Evolutionary conservation across 176 grass and related monocot genomes (phyloP), one percentile per base, ranked within the genome.

Genomic region (Oryza nivara): DNA sequence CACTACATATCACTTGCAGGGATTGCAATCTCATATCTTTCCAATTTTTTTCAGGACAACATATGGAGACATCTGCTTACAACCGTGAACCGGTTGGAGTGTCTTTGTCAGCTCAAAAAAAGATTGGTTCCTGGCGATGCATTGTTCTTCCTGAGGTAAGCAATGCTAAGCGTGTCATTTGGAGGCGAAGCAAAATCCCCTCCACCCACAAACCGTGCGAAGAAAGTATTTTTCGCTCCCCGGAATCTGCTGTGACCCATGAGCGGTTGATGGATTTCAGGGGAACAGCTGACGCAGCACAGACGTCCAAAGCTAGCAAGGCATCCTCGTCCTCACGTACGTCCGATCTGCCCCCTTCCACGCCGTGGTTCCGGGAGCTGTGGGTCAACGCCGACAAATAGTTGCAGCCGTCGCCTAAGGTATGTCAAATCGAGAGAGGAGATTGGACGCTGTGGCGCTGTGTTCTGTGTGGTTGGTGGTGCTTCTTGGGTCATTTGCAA

Each of bases 91-190:
- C 20, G 91, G 96, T 47, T 98, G 96, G 96, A 98, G 93, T 84
- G 81, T 95, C 32, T 98, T 98, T 90, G 93, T 98, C 47, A 94
- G 93, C 80, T 92, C 93, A 54, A 98, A 98, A 98, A 98, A 82
- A 88, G 88, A 94, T 90, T 95, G 70, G 89, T 78, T 75, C 89
- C 96, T 60, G 89, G 91, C 43, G 93, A 98, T 86, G 96, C 96
- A 86, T 98, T 95, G 80, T 94, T 98, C 44, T 95, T 98, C 67
- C 73, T 95, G 83, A 98, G 93, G 96, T 98, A 67, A 58, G 76
- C 28, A 72, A 48, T 60, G 68, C 41, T 78, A 70, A 43, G 77
- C 70, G 8, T 43, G 41, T 43, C 41, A 43, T 9, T 43, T 43
- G 68, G 60, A 82, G 48, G 61, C 54, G 19, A 56, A 58, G 54